phyloP scores from a whole-genome alignment of 2,329 filamentous ascomycete species.

The Phyllosticta ampelicida region DNA sequence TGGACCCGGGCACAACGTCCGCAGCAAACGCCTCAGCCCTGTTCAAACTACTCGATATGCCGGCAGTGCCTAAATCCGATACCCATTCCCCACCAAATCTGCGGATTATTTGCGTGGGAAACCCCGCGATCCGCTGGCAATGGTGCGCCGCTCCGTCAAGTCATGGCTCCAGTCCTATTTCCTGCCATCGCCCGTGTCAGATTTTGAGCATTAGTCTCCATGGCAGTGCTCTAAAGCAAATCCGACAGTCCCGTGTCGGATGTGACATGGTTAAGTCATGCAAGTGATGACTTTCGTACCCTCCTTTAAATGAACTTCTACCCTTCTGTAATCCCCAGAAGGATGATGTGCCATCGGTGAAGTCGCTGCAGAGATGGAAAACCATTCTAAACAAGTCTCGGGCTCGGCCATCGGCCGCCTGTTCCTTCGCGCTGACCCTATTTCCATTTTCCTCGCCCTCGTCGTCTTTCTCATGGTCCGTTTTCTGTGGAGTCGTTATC shows the following conservation, averaged over 20 bases:
- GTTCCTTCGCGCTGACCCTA: constrained; percentile 1
- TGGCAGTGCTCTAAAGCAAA: neutral
- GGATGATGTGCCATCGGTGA: neutral
- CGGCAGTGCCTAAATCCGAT: neutral
- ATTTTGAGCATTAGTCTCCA: neutral
- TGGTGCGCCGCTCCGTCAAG: neutral
- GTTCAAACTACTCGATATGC: neutral
- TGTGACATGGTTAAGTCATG: neutral
- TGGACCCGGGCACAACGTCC: neutral
- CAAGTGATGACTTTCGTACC: neutral
- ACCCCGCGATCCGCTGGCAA: neutral
- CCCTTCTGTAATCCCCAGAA: neutral
- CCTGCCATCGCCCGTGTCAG: neutral
- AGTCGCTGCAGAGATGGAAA: neutral
- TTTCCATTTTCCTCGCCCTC: neutral
- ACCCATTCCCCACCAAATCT: neutral
- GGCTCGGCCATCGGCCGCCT: neutral
- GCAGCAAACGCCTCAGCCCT: neutral
- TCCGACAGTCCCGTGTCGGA: neutral
- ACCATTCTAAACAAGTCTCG: neutral
- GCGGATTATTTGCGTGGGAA: neutral
- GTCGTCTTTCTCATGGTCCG: neutral
- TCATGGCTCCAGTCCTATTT: neutral
- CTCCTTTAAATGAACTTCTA: neutral
- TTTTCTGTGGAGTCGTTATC: constrained; percentile 3